Percentiles rank a stretch among this genome's conserved stretches.
Conservation (phyloP, 192 early-diverging fungal species). For the Mortierella hygrophila region DNA sequence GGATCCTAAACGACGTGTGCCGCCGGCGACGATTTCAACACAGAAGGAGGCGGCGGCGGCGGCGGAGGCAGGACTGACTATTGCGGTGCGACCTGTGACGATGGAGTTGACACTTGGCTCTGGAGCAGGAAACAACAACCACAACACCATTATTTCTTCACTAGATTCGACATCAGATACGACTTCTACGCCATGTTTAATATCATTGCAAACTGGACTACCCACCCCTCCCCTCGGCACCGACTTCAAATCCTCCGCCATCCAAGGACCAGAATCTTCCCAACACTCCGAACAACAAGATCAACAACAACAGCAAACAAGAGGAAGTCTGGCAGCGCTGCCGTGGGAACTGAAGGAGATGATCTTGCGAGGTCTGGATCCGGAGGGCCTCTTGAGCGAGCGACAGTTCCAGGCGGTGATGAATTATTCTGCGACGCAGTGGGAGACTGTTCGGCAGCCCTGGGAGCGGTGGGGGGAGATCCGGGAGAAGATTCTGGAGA, state of each 20-base stretch:
- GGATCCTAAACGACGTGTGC: neutral
- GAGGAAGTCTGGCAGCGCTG: slow-evolving; percentile 30
- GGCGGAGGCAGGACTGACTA: neutral
- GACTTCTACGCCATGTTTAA: neutral
- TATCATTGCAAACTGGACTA: slow-evolving; percentile 26
- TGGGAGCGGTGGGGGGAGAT: slow-evolving; percentile 53
- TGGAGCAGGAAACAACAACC: neutral
- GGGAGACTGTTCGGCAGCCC: slow-evolving; percentile 40
- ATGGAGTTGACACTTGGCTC: neutral
- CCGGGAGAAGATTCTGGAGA: slow-evolving; percentile 41
- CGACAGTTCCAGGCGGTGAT: slow-evolving; percentile 50
- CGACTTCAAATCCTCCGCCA: neutral
- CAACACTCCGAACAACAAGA: neutral
- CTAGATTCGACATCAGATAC: neutral
- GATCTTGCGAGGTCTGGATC: slow-evolving; percentile 42
- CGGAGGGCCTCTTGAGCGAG: slow-evolving; percentile 34
- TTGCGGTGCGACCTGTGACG: neutral
- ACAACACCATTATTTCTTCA: neutral
- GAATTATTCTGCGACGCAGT: slow-evolving; percentile 14
- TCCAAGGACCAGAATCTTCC: neutral
- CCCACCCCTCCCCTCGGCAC: slow-evolving; percentile 25
- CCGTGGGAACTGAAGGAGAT: slow-evolving; percentile 54
- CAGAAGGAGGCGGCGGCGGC: neutral
- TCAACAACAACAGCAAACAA: neutral
- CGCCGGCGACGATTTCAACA: neutral